Evolutionary conservation across 176 grass and related monocot species (phyloP), one percentile per base, ranked within the genome.

Genomic region (Carex pumila): DNA sequence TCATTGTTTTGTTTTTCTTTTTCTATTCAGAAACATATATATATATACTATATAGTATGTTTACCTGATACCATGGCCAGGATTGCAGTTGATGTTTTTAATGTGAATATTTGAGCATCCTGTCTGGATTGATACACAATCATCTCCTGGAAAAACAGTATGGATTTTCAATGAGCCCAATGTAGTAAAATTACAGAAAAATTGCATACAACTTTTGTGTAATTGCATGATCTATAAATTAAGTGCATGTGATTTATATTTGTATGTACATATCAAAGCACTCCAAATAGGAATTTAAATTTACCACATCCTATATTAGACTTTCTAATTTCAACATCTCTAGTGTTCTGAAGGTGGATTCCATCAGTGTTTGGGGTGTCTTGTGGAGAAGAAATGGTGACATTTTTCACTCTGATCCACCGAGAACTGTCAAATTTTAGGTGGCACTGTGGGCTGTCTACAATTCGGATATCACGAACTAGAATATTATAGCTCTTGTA

Each of bases 61-160:
- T 65, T 60, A 86, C 93, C 93, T 95, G 87, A 95, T 95, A 71
- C 90, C 93, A 79, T 95, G 93, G 12, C 90, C 89, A 7, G 90
- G 93, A 25, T 81, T 92, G 88, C 93, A 92, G 39, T 85, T 81
- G 32, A 91, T 66, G 50, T 95, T 92, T 84, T 89, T 89, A 18
- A 92, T 85, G 53, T 73, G 90, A 60, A 95, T 82, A 69, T 95
- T 95, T 45, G 90, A 95, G 78, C 93, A 95, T 50, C 88, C 89
- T 5, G 93, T 88, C 15, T 92, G 93, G 87, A 92, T 89, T 3
- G 93, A 95, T 60, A 95, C 82, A 70, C 93, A 92, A 65, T 95
- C 93, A 54, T 95, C 93, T 43, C 93, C 89, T 95, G 71, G 8
- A 80, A 83, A 68, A 71, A 11, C 60, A 34, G 6, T 6, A 45